A percentile compares a stretch with the other conserved stretches of the same genome.
phyloP scores from a whole-genome alignment of 805 yeast species.

The Metschnikowia picachoensis region DNA sequence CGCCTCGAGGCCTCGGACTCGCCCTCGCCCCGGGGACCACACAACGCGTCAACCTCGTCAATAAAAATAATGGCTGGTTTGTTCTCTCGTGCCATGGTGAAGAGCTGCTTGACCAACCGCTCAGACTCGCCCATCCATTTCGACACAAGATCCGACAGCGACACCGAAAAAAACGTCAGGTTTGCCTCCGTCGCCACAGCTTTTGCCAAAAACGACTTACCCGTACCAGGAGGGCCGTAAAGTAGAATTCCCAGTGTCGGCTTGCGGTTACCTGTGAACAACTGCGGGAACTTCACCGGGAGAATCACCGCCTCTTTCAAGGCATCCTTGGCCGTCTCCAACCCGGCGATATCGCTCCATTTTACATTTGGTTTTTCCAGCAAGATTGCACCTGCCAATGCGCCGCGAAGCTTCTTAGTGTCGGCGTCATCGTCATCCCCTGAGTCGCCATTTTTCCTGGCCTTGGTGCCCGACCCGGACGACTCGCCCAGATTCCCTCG shows the following conservation, averaged over 20 bases:
- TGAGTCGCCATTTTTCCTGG: constrained; percentile 45
- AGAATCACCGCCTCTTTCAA: constrained; percentile 94
- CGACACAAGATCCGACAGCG: constrained; percentile 93
- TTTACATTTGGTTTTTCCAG: constrained; percentile 88
- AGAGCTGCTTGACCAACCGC: constrained; percentile 89
- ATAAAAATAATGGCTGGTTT: constrained; percentile 95
- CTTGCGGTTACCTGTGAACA: constrained; percentile 90
- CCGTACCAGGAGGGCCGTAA: constrained; percentile 82
- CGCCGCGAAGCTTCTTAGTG: constrained; percentile 84
- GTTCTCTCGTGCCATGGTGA: constrained; percentile 93
- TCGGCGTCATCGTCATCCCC: constrained; percentile 72
- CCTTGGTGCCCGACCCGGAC: constrained; percentile 54
- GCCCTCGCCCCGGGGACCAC: constrained; percentile 98
- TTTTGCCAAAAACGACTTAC: constrained; percentile 93
- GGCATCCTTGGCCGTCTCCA: constrained; percentile 93
- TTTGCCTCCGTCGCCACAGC: constrained; percentile 99
- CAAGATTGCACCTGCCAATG: constrained; percentile 86
- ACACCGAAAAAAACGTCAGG: constrained; percentile 92
- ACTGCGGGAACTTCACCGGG: constrained; percentile 94
- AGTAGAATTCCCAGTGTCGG: constrained; percentile 88
- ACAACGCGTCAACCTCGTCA: constrained; percentile 96
- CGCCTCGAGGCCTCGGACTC: constrained; percentile 95
- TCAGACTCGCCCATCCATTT: constrained; percentile 99
- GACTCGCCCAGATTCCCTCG: constrained; percentile 46
- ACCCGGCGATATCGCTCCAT: constrained; percentile 96